Evolutionary conservation across 352 stramenopile genomes (phyloP), one percentile per base, ranked within the genome.

Genomic region (Pythium oligandrum): DNA sequence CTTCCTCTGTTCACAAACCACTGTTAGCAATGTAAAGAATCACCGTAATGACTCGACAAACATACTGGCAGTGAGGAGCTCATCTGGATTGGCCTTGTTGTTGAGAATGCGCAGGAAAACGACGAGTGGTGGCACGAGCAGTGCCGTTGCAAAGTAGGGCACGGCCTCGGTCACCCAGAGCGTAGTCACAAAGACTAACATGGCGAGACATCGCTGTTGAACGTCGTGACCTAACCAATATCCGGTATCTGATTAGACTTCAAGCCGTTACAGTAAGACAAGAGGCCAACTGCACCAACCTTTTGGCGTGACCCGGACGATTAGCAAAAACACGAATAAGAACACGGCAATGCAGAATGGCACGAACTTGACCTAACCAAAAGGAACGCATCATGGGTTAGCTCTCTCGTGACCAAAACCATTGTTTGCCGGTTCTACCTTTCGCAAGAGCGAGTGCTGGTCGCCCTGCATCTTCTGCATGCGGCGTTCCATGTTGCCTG

Each of bases 101-200:
- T 95, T 90, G 56, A 97, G 57, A 53, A 97, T 94, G 35, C 75
- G 68, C 58, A 97, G 62, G 51, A 96, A 88, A 6, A 96, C 86
- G 10, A 96, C 87, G 30, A 97, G 73, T 26, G 82, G 75, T 0
- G 90, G 89, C 40, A 97, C 86, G 30, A 96, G 71, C 33, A 97
- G 60, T 34, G 90, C 88, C 2, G 90, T 97, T 5, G 88, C 86
- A 61, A 96, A 96, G 66, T 97, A 97, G 1, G 90, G 90, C 35
- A 96, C 66, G 3, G 89, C 90, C 43, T 97, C 87, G 0, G 87
- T 96, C 9, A 97, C 82, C 90, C 90, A 97, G 7, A 97, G 70
- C 34, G 73, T 83, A 49, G 88, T 95, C 37, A 96, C 76, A 51
- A 96, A 93, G 31, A 96, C 80, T 4, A 97, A 71, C 80, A 97